A percentile compares a stretch with the other conserved stretches of the same genome.
Evolutionary conservation across 75 land plant species (phyloP).

Genomic region (Picea glauca): DNA sequence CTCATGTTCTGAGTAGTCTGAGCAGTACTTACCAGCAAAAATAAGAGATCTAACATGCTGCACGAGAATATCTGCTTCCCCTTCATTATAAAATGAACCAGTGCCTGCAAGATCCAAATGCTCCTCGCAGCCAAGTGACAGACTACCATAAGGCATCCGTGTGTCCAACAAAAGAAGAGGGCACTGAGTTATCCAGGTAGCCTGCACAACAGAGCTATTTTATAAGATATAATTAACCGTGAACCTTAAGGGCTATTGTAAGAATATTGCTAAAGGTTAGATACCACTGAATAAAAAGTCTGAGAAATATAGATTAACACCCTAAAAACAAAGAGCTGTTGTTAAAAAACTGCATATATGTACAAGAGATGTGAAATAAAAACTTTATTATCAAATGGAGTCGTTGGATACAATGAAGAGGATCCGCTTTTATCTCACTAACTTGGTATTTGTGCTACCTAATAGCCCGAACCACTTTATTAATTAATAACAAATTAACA

Average conservation of each 20-base stretch:
- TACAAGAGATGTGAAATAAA: too few species aligned
- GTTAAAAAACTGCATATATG: too few species aligned
- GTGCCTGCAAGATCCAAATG: conserved; percentile 82
- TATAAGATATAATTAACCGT: background rate
- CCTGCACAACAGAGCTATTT: conserved; percentile 31
- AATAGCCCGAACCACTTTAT: too few species aligned
- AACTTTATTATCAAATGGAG: too few species aligned
- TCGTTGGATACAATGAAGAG: too few species aligned
- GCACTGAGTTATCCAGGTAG: conserved; percentile 64
- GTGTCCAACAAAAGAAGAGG: conserved; percentile 84
- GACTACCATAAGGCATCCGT: conserved; percentile 79
- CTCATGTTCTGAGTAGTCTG: background rate
- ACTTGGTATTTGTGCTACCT: too few species aligned
- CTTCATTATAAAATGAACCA: conserved; percentile 92
- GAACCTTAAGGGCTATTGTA: background rate
- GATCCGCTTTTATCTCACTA: too few species aligned
- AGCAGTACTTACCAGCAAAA: conserved; percentile 47
- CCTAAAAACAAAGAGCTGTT: background rate
- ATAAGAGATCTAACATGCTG: conserved; percentile 74
- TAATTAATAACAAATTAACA: too few species aligned
- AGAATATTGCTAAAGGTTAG: background rate
- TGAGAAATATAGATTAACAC: background rate
- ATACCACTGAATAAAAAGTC: background rate
- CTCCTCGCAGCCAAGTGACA: conserved; percentile 83
- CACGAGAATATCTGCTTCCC: conserved; percentile 87